Evolutionary conservation across 2,329 filamentous ascomycete species (phyloP).

Genomic region (Neofusicoccum sp.): DNA sequence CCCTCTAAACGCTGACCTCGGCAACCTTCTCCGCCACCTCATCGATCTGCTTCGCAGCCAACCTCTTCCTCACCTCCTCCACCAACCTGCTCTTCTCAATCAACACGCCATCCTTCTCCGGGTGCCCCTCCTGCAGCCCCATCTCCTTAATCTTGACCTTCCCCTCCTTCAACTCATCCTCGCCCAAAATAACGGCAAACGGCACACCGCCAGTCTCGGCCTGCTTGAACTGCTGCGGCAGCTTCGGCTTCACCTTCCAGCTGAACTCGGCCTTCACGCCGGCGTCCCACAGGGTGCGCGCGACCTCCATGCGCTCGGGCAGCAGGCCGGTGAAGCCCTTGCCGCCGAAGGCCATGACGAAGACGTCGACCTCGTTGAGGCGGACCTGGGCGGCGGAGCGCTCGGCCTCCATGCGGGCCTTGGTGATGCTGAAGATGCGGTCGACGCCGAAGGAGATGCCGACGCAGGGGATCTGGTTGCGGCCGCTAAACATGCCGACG

Average conservation of each 20-base stretch:
- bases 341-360: conserved; percentile 90
- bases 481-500: conserved; percentile 89
- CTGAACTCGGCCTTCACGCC: conserved; percentile 90
- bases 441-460: conserved; percentile 94
- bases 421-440: conserved; percentile 89
- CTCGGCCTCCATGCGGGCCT: conserved; percentile 67
- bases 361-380: conserved; percentile 80
- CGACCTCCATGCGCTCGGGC: conserved; percentile 79
- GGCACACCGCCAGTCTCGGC: conserved; percentile 78
- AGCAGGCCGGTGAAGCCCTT: conserved; percentile 80
- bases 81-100: conserved; percentile 65
- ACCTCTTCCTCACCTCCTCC: conserved; percentile 58
- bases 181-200: conserved; percentile 83
- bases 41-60: conserved; percentile 38
- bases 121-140: conserved; percentile 75
- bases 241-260: conserved; percentile 87
- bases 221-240: conserved; percentile 86
- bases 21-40: conserved; percentile 22
- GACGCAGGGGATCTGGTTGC: conserved; percentile 82
- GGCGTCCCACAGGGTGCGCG: conserved; percentile 75
- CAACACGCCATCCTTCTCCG: conserved; percentile 83
- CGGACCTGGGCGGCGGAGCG: conserved; percentile 56
- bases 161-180: conserved; percentile 80
- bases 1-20: background rate
- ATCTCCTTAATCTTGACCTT: conserved; percentile 88